Evolutionary conservation across 305 asterid genomes (phyloP), one percentile per base, ranked within the genome.

Genomic region (Solanum hybrid): DNA sequence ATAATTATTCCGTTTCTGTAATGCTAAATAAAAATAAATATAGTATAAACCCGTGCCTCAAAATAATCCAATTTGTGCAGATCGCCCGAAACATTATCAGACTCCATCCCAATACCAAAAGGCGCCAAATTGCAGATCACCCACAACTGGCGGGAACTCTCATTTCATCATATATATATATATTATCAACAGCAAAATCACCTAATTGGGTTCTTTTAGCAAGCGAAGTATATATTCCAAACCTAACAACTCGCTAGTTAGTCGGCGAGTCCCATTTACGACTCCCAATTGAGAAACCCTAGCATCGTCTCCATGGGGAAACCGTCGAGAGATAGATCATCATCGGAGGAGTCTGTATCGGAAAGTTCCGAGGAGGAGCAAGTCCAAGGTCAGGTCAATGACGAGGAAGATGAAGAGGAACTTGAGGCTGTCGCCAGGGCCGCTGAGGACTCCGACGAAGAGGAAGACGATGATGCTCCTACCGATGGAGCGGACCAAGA

Each of bases 321-420:
- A 92, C 96, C 95, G 89, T 89, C 98, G 79, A 94, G 97, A 75
- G 92, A 90, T 15, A 89, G 91, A 78, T 72, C 92, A 20, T 96
- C 97, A 80, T 93, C 94, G 89, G 96, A 92, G 89, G 94, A 93
- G 80, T 37, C 91, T 77, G 51, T 72, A 26, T 89, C 92, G 87
- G 90, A 38, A 15, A 86, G 89, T 89, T 93, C 75, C 75, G 88
- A 79, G 88, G 97, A 93, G 83, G 93, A 92, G 90, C 84, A 45
- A 88, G 93, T 91, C 88, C 93, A 92, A 91, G 97, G 94, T 91
- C 95, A 91, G 90, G 90, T 90, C 70, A 91, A 91, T 88, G 98
- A 95, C 2, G 99, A 94, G 91, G 98, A 93, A 79, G 99, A 97
- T 68, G 99, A 98, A 73, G 99, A 94, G 92, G 99, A 98, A 92